A percentile compares a stretch with the other conserved stretches of the same genome.
Evolutionary conservation across 345 rosid genomes (phyloP).

Genomic region (Rhizophora apiculata): DNA sequence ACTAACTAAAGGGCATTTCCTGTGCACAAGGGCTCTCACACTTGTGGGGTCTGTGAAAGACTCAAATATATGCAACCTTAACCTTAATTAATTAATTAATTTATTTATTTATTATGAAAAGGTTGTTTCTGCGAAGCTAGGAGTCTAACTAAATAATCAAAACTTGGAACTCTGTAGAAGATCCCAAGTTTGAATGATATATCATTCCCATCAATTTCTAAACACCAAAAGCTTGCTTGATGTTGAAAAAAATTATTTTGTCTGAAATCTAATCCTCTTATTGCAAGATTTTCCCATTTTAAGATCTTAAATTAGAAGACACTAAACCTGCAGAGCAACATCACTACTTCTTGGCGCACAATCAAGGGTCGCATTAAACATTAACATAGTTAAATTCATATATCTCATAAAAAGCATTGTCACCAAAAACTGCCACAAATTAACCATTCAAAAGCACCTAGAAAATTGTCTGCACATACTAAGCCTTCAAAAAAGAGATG

Average conservation of each 20-base stretch:
- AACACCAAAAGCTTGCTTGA: neutral
- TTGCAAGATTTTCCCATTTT: neutral
- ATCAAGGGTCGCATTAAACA: neutral
- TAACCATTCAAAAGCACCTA: neutral
- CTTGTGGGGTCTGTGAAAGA: too few relatives aligned
- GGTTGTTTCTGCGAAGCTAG: too few relatives aligned
- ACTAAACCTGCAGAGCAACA: neutral
- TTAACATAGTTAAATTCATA: neutral
- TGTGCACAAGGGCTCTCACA: too few relatives aligned
- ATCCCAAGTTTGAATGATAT: neutral
- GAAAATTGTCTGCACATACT: neutral
- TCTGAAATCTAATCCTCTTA: neutral
- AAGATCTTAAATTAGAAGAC: neutral
- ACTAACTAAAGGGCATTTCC: neutral
- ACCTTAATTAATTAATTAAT: too few relatives aligned
- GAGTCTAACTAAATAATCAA: too few relatives aligned
- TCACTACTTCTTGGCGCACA: neutral
- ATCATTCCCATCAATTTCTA: neutral
- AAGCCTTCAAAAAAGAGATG: neutral
- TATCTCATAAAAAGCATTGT: neutral
- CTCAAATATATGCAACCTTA: too few relatives aligned
- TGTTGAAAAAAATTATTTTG: neutral
- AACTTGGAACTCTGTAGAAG: neutral
- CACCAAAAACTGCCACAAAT: too few relatives aligned
- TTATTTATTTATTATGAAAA: too few relatives aligned